Percentiles rank a stretch among this genome's conserved stretches.
Conservation (phyloP, 2,329 filamentous ascomycete species). For the Talaromyces sp. region DNA sequence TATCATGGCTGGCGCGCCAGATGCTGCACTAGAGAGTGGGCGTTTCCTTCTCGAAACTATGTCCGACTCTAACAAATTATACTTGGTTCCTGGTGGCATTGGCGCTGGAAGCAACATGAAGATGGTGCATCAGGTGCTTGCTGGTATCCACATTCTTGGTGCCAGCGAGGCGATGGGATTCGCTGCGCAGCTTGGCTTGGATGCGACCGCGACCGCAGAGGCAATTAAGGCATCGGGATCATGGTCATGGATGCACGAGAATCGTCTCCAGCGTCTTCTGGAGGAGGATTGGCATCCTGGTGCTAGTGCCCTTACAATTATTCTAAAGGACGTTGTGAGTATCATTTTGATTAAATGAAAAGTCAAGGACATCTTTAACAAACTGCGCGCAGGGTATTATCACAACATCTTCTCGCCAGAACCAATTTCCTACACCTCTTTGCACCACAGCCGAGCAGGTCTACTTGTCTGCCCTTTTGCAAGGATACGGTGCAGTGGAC, state of each 20-base stretch:
- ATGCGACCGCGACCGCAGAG: slow-evolving; percentile 48
- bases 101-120: slow-evolving; percentile 66
- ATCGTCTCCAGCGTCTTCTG: slow-evolving; percentile 60
- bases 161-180: slow-evolving; percentile 64
- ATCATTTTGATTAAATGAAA: background rate
- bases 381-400: slow-evolving; percentile 58
- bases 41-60: slow-evolving; percentile 65
- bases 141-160: slow-evolving; percentile 64
- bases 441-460: slow-evolving; percentile 66
- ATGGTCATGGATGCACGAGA: slow-evolving; percentile 66
- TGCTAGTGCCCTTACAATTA: slow-evolving; percentile 63
- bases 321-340: slow-evolving; percentile 59
- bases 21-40: slow-evolving; percentile 60
- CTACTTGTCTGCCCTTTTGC: slow-evolving; percentile 62
- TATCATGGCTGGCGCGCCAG: slow-evolving; percentile 70
- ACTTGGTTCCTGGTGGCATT: slow-evolving; percentile 62
- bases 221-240: slow-evolving; percentile 53
- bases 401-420: slow-evolving; percentile 63
- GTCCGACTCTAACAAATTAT: slow-evolving; percentile 62
- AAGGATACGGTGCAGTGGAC: slow-evolving; percentile 59
- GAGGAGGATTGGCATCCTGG: slow-evolving; percentile 56
- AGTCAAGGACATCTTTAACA: background rate
- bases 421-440: slow-evolving; percentile 63
- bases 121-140: slow-evolving; percentile 66
- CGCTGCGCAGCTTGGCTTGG: slow-evolving; percentile 58